A percentile compares a stretch with the other conserved stretches of the same genome.
phyloP scores from a whole-genome alignment of 2,329 filamentous ascomycete species.

The Penicillium sp. region DNA sequence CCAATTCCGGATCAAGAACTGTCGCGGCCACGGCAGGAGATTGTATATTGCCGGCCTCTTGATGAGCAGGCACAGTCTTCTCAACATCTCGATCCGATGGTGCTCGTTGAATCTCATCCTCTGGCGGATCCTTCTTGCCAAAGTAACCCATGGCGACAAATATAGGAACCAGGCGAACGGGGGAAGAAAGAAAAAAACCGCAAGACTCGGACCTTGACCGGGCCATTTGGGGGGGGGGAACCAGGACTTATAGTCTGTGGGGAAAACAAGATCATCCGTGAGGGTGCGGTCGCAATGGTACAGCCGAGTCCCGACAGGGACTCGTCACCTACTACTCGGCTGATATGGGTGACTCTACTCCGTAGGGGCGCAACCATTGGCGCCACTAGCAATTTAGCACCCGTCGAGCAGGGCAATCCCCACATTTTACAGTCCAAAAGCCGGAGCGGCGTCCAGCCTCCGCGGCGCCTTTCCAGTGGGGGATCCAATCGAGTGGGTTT shows the following conservation, averaged over 20 bases:
- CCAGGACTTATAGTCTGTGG: conserved; percentile 18
- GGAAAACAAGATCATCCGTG: conserved; percentile 3
- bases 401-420: conserved; percentile 2
- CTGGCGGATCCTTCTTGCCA: conserved; percentile 23
- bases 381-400: conserved; percentile 14
- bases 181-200: not conserved
- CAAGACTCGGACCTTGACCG: conserved; percentile 12
- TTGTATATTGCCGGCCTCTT: conserved; percentile 33
- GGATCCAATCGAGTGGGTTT: conserved; percentile 12
- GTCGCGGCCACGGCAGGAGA: conserved; percentile 20
- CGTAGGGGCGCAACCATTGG: conserved; percentile 5
- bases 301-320: not conserved
- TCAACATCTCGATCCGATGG: conserved; percentile 33
- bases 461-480: conserved; percentile 11
- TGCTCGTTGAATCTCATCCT: conserved; percentile 33
- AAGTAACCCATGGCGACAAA: conserved; percentile 31
- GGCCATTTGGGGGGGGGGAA: conserved; percentile 1
- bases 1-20: conserved; percentile 43
- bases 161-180: not conserved
- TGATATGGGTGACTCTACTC: conserved; percentile 3
- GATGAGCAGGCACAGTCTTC: conserved; percentile 33
- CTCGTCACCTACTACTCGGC: conserved; percentile 10
- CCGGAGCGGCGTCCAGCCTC: conserved; percentile 6
- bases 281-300: conserved; percentile 7
- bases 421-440: conserved; percentile 10